Base-by-base conservation (phyloP, 2,329 filamentous ascomycete species). In the Thermoascus crustaceus region DNA sequence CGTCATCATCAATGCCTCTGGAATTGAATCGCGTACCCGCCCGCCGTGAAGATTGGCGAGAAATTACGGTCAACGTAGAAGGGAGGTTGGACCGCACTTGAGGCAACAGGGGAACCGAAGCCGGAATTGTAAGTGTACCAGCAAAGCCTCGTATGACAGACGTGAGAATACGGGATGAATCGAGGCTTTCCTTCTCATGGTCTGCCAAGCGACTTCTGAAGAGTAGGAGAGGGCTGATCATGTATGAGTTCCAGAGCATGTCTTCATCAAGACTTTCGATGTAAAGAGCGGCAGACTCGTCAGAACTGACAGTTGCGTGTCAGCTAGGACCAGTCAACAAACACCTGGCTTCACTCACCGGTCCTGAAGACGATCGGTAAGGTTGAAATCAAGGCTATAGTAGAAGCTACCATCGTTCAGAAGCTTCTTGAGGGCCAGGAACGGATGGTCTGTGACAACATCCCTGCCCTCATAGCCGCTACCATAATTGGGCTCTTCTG, bases 191-290 rank as follows among this genome's bases (percentile, higher is more conserved):
- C 46, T 81, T 82, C 48, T 95, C 86, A 35, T 76, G 73, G 4
- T 76, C 74, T 41, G 85, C 75, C 30, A 98, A 71, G 11, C 85
- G 76, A 19, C 82, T 87, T 27, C 91, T 80, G 57, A 98, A 96
- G 57, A 87, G 76, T 19, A 95, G 80, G 35, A 98, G 71, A 4
- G 91, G 88, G 45, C 83, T 81, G 50, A 98, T 94, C 87, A 98
- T 95, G 63, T 93, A 95, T 3, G 86, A 93, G 55, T 98, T 98
- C 91, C 91, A 98, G 11, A 98, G 66, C 55, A 94, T 95, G 1
- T 84, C 82, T 52, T 87, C 82, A 58, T 98, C 87, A 42, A 96
- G 79, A 52, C 85, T 91, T 55, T 94, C 87, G 41, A 95, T 86
- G 43, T 94, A 85, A 44, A 96, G 88, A 1, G 82, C 79, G 29